Evolutionary conservation across 2,329 filamentous ascomycete genomes (phyloP).

Genomic region (Penicillium sp.): DNA sequence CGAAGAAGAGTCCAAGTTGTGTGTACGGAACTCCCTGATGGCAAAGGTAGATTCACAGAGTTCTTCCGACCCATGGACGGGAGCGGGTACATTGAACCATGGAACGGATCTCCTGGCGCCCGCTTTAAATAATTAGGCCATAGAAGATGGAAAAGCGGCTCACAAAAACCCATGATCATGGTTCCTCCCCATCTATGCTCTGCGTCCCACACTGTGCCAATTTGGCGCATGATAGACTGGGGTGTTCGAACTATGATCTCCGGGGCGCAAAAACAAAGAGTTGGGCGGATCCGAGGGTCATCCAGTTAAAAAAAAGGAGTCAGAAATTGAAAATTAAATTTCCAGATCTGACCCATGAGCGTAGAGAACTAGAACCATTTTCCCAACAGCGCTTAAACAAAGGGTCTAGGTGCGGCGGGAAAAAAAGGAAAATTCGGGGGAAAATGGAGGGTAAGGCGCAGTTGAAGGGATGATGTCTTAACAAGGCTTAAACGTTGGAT

Average conservation of each 20-base stretch:
- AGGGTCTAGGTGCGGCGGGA: slow-evolving; percentile 6
- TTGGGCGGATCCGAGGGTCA: not conserved
- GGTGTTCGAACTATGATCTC: not conserved
- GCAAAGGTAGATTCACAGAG: slow-evolving; percentile 19
- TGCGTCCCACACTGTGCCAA: not conserved
- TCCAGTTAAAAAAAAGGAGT: slow-evolving; percentile 1
- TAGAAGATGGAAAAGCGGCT: not conserved
- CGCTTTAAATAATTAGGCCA: slow-evolving; percentile 28
- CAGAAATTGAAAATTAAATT: not conserved
- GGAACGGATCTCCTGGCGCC: slow-evolving; percentile 23
- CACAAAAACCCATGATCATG: not conserved
- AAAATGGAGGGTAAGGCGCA: slow-evolving; percentile 8
- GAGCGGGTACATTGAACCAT: slow-evolving; percentile 35
- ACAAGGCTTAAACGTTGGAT: slow-evolving; percentile 21
- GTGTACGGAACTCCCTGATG: slow-evolving; percentile 2
- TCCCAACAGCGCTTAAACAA: slow-evolving; percentile 24
- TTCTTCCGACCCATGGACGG: slow-evolving; percentile 38
- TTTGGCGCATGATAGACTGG: not conserved
- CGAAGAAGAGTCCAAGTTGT: not conserved
- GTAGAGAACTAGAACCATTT: not conserved
- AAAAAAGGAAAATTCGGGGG: slow-evolving; percentile 6
- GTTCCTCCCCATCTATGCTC: slow-evolving; percentile 1
- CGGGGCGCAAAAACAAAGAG: not conserved
- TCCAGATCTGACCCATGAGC: not conserved
- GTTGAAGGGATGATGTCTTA: slow-evolving; percentile 20